Base-by-base conservation (phyloP, 441 rosid species). In the Pelargonium myrrhifolium region DNA sequence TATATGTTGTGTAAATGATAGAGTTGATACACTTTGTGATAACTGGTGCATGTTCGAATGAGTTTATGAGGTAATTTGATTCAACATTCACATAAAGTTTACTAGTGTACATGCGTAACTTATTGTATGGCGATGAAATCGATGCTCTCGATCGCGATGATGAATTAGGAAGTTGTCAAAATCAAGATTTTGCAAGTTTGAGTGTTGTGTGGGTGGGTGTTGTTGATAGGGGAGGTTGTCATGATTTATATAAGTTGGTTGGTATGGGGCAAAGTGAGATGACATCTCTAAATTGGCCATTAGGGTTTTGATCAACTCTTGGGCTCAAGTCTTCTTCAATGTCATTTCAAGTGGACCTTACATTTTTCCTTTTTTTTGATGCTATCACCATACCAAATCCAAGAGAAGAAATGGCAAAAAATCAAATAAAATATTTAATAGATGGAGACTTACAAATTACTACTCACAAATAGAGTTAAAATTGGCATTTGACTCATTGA, bases 341-440 rank as follows among this genome's bases (percentile, higher is more conserved):
- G 56, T 49, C 56, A 7, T 49, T 15, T 49, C 56, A 49, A 49
- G 56, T 49, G 56, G 56, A 20, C 56, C 56, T 49, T n/a, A 49
- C 56, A n/a, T 49, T 49, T 24, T 24, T 3, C n/a, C n/a, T n/a
- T n/a, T n/a, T 39, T 39, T 39, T 40, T 40, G 45, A 40, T 40
- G 45, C 45, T 40, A 8, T 40, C 10, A 7, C 45, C 45, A 40
- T 40, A 49, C 51, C 51, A 45, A 45, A 45, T 11, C 51, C 51
- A 45, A 45, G 4, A 3, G 28, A 45, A 45, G 51, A 45, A 45
- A 45, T 1, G 2, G n/a, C 51, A 9, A 45, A 45, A 45, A 10
- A 14, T 12, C 10, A 45, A 10, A 45, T 0, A 45, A 24, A 45
- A 49, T 7, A 49, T n/a, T n/a, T n/a, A n/a, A n/a, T n/a, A 45